Evolutionary conservation across 2,329 filamentous ascomycete species (phyloP), one percentile per base, ranked within the genome.

Genomic region (Fusarium longipes): DNA sequence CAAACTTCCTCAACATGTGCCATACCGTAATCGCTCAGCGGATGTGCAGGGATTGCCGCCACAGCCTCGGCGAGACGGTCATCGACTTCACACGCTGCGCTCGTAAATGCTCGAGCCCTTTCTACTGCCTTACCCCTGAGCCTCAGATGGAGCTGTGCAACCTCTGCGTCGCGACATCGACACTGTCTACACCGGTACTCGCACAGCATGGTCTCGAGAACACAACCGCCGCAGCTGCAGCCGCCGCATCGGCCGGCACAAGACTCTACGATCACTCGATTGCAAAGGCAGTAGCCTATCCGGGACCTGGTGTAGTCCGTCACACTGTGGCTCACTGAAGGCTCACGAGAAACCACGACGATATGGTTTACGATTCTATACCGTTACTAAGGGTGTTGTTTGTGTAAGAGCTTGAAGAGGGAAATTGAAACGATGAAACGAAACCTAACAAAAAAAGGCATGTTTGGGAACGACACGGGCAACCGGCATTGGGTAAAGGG

Each of bases 21-120:
- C 74, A 75, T 70, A 74, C 67, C 36, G 67, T 75, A 57, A 66
- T 74, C 35, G 74, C 74, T 29, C 70, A 75, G 65, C 74, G 72
- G 57, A 65, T 75, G 64, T 75, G 73, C 65, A 65, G 70, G 57
- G 63, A 65, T 61, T 75, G 73, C 63, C 67, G 63, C 29, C 56
- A 63, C 54, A 63, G 64, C 47, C 71, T 74, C 35, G 73, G 73
- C 50, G 73, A 75, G 70, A 72, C 60, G 32, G 73, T 73, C 42
- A 74, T 75, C 63, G 73, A 68, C 64, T 75, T 75, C 54, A 71
- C 66, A 27, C 62, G 64, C 38, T 75, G 73, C 57, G 74, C 70
- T 52, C 73, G 73, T 62, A 71, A 68, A 67, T 75, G 73, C 67
- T 65, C 65, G 51, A 75, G 71, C 50, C 73, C 73, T 38, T 74